Conservation (phyloP, 75 land plant species). For the Selaginella tamariscina region DNA sequence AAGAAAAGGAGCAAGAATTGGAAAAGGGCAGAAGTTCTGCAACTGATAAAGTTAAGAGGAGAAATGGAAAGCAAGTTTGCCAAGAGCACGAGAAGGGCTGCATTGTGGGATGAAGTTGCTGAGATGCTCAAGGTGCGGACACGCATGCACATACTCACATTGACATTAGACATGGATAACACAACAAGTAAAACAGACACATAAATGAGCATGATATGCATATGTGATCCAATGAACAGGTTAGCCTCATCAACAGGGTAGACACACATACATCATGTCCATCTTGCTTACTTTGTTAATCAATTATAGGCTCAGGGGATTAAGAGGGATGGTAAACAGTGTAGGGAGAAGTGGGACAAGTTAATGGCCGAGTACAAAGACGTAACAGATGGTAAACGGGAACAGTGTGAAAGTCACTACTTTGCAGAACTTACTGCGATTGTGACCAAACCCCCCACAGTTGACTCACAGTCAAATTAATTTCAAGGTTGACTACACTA, state of each 20-base stretch:
- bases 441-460: slow-evolving; percentile 9
- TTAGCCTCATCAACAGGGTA: too few species aligned
- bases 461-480: too few species aligned
- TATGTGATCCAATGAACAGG: too few species aligned
- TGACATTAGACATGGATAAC: too few species aligned
- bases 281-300: too few species aligned
- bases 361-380: slow-evolving; percentile 42
- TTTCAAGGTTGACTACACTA: too few species aligned
- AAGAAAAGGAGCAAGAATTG: slow-evolving; percentile 41
- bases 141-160: too few species aligned
- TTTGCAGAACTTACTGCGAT: slow-evolving; percentile 31
- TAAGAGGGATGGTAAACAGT: slow-evolving; percentile 40
- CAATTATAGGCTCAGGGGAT: too few species aligned
- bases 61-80: slow-evolving; percentile 36
- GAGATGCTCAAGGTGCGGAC: slow-evolving; percentile 22
- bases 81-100: slow-evolving; percentile 33
- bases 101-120: slow-evolving; percentile 37
- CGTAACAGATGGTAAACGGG: slow-evolving; percentile 35
- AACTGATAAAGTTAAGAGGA: slow-evolving; percentile 30
- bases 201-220: too few species aligned
- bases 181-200: too few species aligned
- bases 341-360: slow-evolving; percentile 44
- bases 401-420: slow-evolving; percentile 35
- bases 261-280: too few species aligned
- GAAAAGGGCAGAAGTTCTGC: slow-evolving; percentile 34